phyloP scores from a whole-genome alignment of 495 filamentous ascomycete genomes.

The Neurospora hispaniola region DNA sequence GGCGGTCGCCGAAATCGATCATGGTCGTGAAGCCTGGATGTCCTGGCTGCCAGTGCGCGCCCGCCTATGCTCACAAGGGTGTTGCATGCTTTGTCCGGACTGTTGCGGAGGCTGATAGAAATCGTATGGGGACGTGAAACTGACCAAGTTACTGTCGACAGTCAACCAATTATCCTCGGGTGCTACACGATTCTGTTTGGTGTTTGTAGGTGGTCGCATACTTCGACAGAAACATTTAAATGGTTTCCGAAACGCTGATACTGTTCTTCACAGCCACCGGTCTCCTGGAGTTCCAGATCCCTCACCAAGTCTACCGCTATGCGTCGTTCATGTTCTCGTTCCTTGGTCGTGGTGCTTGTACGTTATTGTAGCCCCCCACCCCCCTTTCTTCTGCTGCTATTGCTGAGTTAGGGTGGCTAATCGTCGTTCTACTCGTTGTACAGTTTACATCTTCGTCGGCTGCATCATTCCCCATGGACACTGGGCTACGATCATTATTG shows the following conservation, averaged over 20 bases:
- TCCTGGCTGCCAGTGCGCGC: not conserved
- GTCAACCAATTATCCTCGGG: constrained; percentile 63
- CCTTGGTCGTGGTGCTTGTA: constrained; percentile 89
- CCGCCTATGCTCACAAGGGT: not conserved
- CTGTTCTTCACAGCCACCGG: constrained; percentile 38
- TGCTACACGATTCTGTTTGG: constrained; percentile 86
- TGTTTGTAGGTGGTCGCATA: constrained; percentile 47
- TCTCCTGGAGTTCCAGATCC: constrained; percentile 86
- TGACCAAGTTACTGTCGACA: constrained; percentile 15
- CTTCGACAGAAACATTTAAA: not conserved
- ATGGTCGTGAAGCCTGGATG: not conserved
- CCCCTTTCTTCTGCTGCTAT: not conserved
- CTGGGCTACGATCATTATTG: constrained; percentile 50
- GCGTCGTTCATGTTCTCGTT: constrained; percentile 97
- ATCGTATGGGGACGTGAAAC: not conserved
- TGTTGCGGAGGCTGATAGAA: not conserved
- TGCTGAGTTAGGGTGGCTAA: not conserved
- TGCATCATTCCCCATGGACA: constrained; percentile 59
- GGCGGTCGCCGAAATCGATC: not conserved
- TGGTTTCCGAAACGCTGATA: not conserved
- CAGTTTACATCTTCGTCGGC: constrained; percentile 96
- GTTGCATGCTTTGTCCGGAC: not conserved
- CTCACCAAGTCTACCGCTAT: constrained; percentile 83
- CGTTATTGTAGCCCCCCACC: constrained; percentile 24
- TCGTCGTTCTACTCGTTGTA: not conserved